Conservation (phyloP, 1,284 basidiomycete genomes). For the Apiotrichum gamsii region DNA sequence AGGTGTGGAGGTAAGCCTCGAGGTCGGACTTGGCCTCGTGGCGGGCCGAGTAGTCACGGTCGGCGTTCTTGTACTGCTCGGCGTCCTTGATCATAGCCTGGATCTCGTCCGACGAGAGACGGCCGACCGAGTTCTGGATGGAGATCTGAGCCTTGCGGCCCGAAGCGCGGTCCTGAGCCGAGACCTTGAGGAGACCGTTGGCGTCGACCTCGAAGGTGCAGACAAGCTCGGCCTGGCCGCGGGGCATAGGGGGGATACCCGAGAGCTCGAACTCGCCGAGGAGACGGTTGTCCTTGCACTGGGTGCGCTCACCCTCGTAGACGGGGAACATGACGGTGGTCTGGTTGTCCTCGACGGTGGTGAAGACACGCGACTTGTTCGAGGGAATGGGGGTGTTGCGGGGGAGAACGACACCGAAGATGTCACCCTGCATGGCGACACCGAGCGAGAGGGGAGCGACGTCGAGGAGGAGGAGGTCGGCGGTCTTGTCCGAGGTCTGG, state of each 20-base stretch:
- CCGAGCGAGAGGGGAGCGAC: constrained; percentile 62
- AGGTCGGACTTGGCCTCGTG: constrained; percentile 96
- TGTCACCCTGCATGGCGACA: constrained; percentile 97
- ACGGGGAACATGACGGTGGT: constrained; percentile 98
- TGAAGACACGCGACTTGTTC: constrained; percentile 97
- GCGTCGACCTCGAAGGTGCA: constrained; percentile 98
- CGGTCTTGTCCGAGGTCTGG: constrained; percentile 57
- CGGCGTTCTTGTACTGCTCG: constrained; percentile 89
- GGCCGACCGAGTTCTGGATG: constrained; percentile 80
- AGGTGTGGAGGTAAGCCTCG: constrained; percentile 90
- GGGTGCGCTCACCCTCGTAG: constrained; percentile 97
- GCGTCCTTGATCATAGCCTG: constrained; percentile 99
- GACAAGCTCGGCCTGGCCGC: constrained; percentile 95
- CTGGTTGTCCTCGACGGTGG: constrained; percentile 98
- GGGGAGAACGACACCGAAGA: constrained; percentile 86
- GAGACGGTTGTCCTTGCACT: constrained; percentile 98
- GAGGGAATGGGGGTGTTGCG: constrained; percentile 98
- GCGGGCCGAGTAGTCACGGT: constrained; percentile 92
- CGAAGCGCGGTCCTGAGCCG: constrained; percentile 87
- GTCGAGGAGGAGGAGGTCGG: constrained; percentile 82
- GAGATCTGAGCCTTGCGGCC: constrained; percentile 90
- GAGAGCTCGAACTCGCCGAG: constrained; percentile 99
- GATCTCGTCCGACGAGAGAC: constrained; percentile 88
- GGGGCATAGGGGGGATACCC: constrained; percentile 94
- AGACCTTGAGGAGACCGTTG: constrained; percentile 89